Base-by-base conservation (phyloP, 176 grass and related monocot species). In the Ensete ventricosum region DNA sequence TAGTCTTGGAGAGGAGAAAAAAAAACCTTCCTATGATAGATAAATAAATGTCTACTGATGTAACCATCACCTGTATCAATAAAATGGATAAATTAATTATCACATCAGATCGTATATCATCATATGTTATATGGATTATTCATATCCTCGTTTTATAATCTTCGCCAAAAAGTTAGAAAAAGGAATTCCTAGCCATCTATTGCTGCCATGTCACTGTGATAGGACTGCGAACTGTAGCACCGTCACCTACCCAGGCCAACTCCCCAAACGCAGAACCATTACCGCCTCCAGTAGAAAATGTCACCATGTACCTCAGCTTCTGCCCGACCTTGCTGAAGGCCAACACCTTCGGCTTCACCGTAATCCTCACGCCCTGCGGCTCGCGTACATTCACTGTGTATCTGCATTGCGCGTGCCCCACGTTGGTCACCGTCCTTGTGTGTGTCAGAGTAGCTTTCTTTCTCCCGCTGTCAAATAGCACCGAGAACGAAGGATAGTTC, bases 371-470 rank as follows among this genome's bases (percentile, higher is more conserved):
- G 12, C 83, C 90, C 11, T 58, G 76, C 22, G 90, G 86, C 86
- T 91, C 81, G 52, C 87, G 84, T 57, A 98, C 84, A 19, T 80
- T 64, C 14, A 75, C 90, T 2, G 73, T 73, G 83, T 93, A 93
- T 67, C 76, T 82, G 29, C 83, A 88, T 9, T 16, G 73, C 0
- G 78, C 75, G 22, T 81, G 83, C 16, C 90, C 94, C 25, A 98
- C 94, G 57, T 98, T 98, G 17, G 88, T 98, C 64, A 98, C 90
- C 1, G 90, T 98, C 16, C 94, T 75, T 17, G 73, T 43, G 20
- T 75, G 73, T 54, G 54, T 75, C 73, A 53, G 24, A 6, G 51
- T 73, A 12, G 17, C 14, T 7, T 43, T 75, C 26, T 23, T 34
- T 1, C 3, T 75, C 16, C 13, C 54, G 9, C 53, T 7, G 26